Base-by-base conservation (phyloP, 345 rosid genomes). In the Eucalyptus globulus region DNA sequence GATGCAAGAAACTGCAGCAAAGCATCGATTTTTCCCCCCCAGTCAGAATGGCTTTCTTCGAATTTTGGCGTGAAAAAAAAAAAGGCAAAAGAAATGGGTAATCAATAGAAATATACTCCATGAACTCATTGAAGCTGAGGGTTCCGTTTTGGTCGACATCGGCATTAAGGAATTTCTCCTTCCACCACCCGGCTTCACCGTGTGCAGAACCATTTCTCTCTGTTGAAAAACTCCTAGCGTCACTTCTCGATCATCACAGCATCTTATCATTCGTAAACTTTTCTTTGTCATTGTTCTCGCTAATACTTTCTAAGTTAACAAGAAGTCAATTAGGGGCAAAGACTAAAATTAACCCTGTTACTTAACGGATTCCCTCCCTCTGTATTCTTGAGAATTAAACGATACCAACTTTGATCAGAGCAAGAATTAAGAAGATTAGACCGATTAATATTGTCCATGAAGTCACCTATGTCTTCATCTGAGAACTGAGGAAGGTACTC, bases 151-250 rank as follows among this genome's bases (percentile, higher is more conserved):
- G 76, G 87, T 96, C 97, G 81, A 89, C 89, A 86, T 96, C 97
- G 14, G 98, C 95, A 87, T 92, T 95, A 49, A 54, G 88, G 88
- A 94, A 94, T 91, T 92, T 94, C 89, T 93, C 91, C 92, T 91
- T 94, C 96, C 96, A 95, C 98, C 97, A 95, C 54, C 98, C 98
- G 67, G 94, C 97, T 80, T 95, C 94, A 76, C 98, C 96, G 49
- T 94, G 95, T 50, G 87, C 93, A 91, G 60, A 93, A 37, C 88
- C 93, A 87, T 93, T 94, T 91, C 87, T 88, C 87, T 91, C 97
- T 96, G 91, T 87, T 44, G 62, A 76, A 43, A 85, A 34, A 76
- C 15, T 40, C 47, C 85, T 6, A 1, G 85, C 3, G 47, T 76
- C 85, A 76, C 27, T 76, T 76, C 47, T 40, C 13, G 29, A 76